Conservation (phyloP, 1,284 basidiomycete species). For the Cryptococcus sp. region DNA sequence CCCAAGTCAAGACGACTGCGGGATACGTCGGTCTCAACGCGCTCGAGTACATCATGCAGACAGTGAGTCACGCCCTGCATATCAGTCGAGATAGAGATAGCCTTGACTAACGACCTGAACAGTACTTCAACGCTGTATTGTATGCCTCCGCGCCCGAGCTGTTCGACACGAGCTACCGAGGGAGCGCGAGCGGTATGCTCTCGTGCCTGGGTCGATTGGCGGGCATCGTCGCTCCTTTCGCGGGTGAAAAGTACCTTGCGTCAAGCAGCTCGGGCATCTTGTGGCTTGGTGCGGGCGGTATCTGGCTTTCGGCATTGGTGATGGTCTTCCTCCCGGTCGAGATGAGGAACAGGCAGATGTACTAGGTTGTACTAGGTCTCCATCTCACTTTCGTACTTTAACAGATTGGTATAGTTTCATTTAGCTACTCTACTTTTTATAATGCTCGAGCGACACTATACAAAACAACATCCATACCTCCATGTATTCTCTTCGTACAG, state of each 20-base stretch:
- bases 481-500: too few relatives aligned
- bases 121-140: constrained; percentile 45
- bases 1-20: constrained; percentile 24
- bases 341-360: constrained; percentile 42
- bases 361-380: constrained; percentile 17
- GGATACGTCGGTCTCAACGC: constrained; percentile 37
- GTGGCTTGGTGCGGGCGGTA: constrained; percentile 44
- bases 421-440: too few relatives aligned
- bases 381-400: too few relatives aligned
- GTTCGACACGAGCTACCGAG: constrained; percentile 50
- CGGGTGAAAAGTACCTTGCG: not conserved
- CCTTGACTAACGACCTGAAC: not conserved
- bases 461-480: too few relatives aligned
- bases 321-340: constrained; percentile 40
- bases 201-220: constrained; percentile 16
- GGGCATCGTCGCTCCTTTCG: constrained; percentile 16
- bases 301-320: constrained; percentile 32
- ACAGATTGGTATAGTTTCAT: too few relatives aligned
- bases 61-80: not conserved
- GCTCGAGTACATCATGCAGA: constrained; percentile 10
- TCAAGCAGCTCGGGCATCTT: constrained; percentile 30
- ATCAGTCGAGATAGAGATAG: not conserved
- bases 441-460: too few relatives aligned
- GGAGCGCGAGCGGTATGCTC: constrained; percentile 38
- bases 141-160: constrained; percentile 54